Evolutionary conservation across 1,139 yeast genomes (phyloP).

Genomic region (Yamadazyma kanchanaburiensis): DNA sequence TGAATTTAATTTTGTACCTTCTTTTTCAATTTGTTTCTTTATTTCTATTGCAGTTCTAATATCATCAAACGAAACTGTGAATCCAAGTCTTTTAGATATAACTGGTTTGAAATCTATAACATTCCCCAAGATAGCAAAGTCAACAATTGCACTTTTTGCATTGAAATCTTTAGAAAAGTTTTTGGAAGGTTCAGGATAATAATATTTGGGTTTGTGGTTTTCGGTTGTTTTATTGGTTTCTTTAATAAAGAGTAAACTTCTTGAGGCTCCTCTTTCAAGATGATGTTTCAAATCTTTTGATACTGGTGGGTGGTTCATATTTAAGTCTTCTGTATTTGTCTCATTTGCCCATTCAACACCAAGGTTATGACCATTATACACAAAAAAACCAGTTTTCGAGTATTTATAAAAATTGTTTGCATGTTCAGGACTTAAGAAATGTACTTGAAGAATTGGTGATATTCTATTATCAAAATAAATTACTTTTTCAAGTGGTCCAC

Average conservation of each 20-base stretch:
- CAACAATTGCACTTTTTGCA: conserved; percentile 33
- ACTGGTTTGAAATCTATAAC: conserved; percentile 65
- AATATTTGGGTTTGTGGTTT: conserved; percentile 12
- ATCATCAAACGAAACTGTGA: conserved; percentile 62
- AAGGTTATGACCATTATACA: conserved; percentile 56
- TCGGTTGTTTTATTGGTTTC: conserved; percentile 21
- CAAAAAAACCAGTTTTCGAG: conserved; percentile 53
- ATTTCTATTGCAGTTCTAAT: conserved; percentile 64
- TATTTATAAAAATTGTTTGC: conserved; percentile 56
- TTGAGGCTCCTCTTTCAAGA: conserved; percentile 26
- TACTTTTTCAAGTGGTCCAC: conserved; percentile 71
- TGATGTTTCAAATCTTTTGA: conserved; percentile 27
- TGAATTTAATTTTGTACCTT: conserved; percentile 33
- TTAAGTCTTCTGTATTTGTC: conserved; percentile 20
- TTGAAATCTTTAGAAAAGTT: conserved; percentile 30
- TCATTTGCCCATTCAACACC: conserved; percentile 38
- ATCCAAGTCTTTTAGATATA: conserved; percentile 61
- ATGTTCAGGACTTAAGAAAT: conserved; percentile 51
- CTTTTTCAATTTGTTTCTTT: conserved; percentile 39
- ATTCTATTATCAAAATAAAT: conserved; percentile 17
- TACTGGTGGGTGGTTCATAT: conserved; percentile 27
- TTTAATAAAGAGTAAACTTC: conserved; percentile 32
- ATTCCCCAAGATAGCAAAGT: conserved; percentile 57
- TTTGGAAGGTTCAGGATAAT: conserved; percentile 31
- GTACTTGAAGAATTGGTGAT: conserved; percentile 37